phyloP scores from a whole-genome alignment of 2,329 filamentous ascomycete genomes.

The Monilinia polystroma region DNA sequence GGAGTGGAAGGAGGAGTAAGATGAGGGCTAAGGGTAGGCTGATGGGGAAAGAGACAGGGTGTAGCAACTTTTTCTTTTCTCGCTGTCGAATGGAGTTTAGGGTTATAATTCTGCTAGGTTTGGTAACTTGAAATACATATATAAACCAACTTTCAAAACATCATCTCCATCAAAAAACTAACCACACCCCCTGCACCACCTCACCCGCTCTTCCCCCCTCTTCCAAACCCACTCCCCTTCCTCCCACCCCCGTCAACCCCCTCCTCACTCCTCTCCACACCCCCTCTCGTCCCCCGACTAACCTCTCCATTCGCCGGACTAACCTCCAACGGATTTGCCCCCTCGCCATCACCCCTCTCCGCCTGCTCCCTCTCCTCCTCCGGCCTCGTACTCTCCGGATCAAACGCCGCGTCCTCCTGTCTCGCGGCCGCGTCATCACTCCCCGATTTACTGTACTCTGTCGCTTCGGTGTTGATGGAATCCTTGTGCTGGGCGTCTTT shows the following conservation, averaged over 20 bases:
- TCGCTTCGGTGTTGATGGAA: conserved; percentile 61
- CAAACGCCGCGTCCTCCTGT: conserved; percentile 63
- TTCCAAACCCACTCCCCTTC: conserved; percentile 44
- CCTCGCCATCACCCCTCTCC: conserved; percentile 25
- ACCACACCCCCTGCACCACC: conserved; percentile 48
- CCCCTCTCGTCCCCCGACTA: conserved; percentile 44
- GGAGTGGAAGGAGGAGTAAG: conserved; percentile 39
- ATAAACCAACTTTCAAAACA: conserved; percentile 39
- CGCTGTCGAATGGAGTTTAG: no score
- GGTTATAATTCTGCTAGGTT: no score
- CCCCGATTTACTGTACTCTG: conserved; percentile 68
- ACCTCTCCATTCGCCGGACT: conserved; percentile 58
- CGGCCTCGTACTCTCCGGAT: conserved; percentile 45
- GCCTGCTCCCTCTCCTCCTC: conserved; percentile 52
- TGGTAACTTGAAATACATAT: no score
- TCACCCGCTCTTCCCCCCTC: conserved; percentile 48
- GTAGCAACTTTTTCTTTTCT: no score
- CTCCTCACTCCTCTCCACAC: conserved; percentile 52
- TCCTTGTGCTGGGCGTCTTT: conserved; percentile 59
- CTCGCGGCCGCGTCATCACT: conserved; percentile 58
- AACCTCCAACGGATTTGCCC: conserved; percentile 54
- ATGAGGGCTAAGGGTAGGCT: no score
- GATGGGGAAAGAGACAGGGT: no score
- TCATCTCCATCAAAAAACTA: conserved; percentile 28
- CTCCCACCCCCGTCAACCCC: conserved; percentile 41